Evolutionary conservation across 257 asterid species (phyloP), one percentile per base, ranked within the genome.

Genomic region (Fraxinus pennsylvanica): DNA sequence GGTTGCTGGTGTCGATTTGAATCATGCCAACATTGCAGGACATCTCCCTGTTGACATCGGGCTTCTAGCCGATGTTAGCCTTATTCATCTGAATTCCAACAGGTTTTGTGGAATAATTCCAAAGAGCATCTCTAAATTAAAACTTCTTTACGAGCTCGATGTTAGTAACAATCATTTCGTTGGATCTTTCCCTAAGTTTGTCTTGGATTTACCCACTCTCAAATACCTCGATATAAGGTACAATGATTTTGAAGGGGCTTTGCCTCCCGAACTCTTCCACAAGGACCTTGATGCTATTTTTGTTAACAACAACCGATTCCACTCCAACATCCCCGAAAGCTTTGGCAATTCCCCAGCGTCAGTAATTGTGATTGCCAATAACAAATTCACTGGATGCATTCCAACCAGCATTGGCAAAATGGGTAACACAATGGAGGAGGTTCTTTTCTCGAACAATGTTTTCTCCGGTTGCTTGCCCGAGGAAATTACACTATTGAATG

Each of bases 1-100:
- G 10, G 87, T 85, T 32, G 87, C 89, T 0, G 89, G 89, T 5
- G 63, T 85, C 65, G 89, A 85, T 72, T 41, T 85, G 17, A 85
- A 85, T 35, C 85, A 76, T 47, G 87, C 68, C 3, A 79, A 83
- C 32, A 83, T 85, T 43, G 87, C 89, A 7, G 89, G 87, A 12
- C 66, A 78, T 71, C 86, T 85, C 21, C 87, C 89, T 5, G 81
- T 75, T 30, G 89, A 85, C 63, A 22, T 85, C 52, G 89, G 89
- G 63, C 79, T 81, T 35, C 71, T 85, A 59, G 75, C 82, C 8
- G 89, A 85, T 50, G 50, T 67, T 5, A 85, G 83, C 17, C n/a
- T 85, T 27, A 57, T 83, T 4, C 89, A 85, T 38, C 15, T 85
- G 17, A 85, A 85, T 69, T 83, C 89, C 27, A 85, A 85, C 47